Percentiles rank a stretch among this genome's conserved stretches.
Evolutionary conservation across 495 filamentous ascomycete species (phyloP).

Genomic region (Penicillium taxi): DNA sequence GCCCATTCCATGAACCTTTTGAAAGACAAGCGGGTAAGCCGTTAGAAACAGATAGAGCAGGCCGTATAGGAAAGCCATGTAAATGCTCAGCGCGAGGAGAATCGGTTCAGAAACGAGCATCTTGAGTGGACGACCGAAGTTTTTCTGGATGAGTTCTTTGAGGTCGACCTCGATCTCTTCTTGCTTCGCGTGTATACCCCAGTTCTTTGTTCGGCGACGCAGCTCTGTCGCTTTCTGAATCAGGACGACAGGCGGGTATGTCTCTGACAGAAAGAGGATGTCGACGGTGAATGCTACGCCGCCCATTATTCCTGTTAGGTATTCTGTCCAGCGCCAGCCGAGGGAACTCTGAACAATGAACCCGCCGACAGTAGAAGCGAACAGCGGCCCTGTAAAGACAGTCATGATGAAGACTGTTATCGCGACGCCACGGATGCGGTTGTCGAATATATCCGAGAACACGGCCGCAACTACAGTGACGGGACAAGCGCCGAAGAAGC

Average conservation of each 20-base stretch:
- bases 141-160: constrained; percentile 68
- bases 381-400: constrained; percentile 72
- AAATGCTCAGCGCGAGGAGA: constrained; percentile 62
- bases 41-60: constrained; percentile 76
- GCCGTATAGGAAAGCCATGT: constrained; percentile 78
- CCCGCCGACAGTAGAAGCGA: constrained; percentile 78
- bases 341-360: constrained; percentile 65
- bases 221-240: constrained; percentile 69
- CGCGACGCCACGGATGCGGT: constrained; percentile 67
- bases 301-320: constrained; percentile 66
- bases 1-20: constrained; percentile 58
- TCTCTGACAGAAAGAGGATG: constrained; percentile 68
- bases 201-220: constrained; percentile 75
- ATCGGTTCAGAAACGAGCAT: constrained; percentile 79
- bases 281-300: constrained; percentile 60
- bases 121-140: constrained; percentile 71
- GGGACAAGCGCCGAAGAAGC: constrained; percentile 66
- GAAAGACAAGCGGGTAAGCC: constrained; percentile 74
- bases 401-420: constrained; percentile 75
- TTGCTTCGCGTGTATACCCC: constrained; percentile 91
- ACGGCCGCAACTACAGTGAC: constrained; percentile 78
- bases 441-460: constrained; percentile 84
- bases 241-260: constrained; percentile 76
- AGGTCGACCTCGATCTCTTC: constrained; percentile 88
- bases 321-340: constrained; percentile 86